Evolutionary conservation across 805 yeast genomes (phyloP).

Genomic region (Tetrapisispora arboricola): DNA sequence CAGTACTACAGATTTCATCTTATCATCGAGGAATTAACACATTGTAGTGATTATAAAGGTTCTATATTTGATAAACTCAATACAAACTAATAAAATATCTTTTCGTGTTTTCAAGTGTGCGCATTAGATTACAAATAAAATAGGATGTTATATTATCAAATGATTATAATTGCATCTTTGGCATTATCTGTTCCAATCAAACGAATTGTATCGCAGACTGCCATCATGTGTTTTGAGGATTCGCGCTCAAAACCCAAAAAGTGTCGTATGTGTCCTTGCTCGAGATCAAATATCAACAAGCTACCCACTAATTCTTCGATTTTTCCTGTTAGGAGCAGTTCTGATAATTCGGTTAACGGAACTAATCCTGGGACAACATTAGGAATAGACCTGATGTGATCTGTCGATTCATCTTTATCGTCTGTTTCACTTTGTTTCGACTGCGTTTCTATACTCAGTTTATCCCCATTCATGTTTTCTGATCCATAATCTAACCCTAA

Average conservation of each 20-base stretch:
- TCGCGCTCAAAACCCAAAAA: slow-evolving; percentile 19
- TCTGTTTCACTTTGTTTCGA: background rate
- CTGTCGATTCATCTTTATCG: slow-evolving; percentile 1
- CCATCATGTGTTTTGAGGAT: slow-evolving; percentile 14
- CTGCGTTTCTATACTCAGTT: no score
- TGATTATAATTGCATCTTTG: slow-evolving; percentile 21
- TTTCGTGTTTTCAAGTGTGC: no score
- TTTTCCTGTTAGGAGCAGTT: slow-evolving; percentile 27
- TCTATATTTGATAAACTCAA: no score
- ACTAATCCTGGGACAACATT: slow-evolving; percentile 41
- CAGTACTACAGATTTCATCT: no score
- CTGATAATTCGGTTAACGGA: slow-evolving; percentile 38
- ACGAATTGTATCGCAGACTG: slow-evolving; percentile 35
- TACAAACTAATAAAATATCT: no score
- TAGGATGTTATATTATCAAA: slow-evolving; percentile 5
- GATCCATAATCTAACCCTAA: slow-evolving; percentile 15
- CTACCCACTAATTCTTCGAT: slow-evolving; percentile 16
- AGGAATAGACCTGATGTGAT: slow-evolving; percentile 24
- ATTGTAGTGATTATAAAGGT: no score
- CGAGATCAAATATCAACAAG: slow-evolving; percentile 18
- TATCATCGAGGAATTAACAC: no score
- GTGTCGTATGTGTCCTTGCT: slow-evolving; percentile 17
- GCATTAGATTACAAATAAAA: no score
- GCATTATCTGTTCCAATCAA: slow-evolving; percentile 34
- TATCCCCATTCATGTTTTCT: slow-evolving; percentile 3